These are phyloP conservation scores for Hypomontagnella submonticulosa DNA, from an alignment of 495 filamentous ascomycete genomes.

Conservation along the genomic window DNA sequence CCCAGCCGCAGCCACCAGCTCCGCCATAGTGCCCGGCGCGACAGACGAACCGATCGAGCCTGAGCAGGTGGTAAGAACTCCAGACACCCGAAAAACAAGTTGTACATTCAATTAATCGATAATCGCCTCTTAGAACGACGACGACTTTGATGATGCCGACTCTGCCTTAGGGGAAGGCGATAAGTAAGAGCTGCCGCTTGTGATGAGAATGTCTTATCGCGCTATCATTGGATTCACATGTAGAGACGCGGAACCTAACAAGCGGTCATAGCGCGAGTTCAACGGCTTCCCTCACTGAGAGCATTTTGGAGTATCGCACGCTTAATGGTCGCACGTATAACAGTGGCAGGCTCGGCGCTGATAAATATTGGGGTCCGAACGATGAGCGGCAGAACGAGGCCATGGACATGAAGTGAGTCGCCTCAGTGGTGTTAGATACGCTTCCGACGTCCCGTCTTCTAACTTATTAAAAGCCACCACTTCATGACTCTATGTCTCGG, in stretches of 20 bases:
- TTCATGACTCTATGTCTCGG: slow-evolving; percentile 57
- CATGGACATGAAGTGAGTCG: slow-evolving; percentile 52
- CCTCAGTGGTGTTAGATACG: background rate
- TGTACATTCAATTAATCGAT: slow-evolving; percentile 7
- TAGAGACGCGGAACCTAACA: slow-evolving; percentile 11
- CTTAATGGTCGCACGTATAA: slow-evolving; percentile 57
- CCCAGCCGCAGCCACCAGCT: background rate
- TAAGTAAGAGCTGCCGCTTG: slow-evolving; percentile 36
- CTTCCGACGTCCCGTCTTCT: background rate
- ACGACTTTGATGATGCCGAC: slow-evolving; percentile 48
- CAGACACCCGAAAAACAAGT: background rate
- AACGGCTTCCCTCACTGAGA: slow-evolving; percentile 58
- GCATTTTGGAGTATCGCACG: slow-evolving; percentile 57
- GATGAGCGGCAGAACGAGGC: slow-evolving; percentile 54
- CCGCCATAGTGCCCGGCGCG: slow-evolving; percentile 13
- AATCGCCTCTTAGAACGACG: slow-evolving; percentile 14
- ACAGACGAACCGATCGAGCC: slow-evolving; percentile 28
- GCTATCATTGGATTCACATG: background rate
- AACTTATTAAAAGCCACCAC: slow-evolving; percentile 47
- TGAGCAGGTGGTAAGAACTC: slow-evolving; percentile 22
- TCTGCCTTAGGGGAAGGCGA: slow-evolving; percentile 51
- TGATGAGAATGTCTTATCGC: background rate
- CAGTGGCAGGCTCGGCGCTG: slow-evolving; percentile 37
- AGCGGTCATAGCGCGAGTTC: slow-evolving; percentile 41
- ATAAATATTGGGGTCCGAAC: slow-evolving; percentile 52